phyloP scores from a whole-genome alignment of 108 stramenopile genomes.

The Licmophora abbreviata region DNA sequence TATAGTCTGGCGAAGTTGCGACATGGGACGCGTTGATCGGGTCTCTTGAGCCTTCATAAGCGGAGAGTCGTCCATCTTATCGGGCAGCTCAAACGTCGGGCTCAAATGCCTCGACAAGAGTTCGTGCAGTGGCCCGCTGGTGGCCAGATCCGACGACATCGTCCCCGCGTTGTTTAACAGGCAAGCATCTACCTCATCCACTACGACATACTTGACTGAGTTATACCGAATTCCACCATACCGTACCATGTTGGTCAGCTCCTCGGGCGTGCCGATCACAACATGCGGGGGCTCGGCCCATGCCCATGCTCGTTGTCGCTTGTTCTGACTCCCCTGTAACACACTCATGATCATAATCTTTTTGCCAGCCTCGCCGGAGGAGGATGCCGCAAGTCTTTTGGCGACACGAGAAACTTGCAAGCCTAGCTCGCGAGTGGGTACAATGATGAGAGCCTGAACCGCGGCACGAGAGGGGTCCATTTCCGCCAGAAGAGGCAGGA shows the following conservation, averaged over 20 bases:
- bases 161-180: conserved; percentile 41
- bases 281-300: conserved; percentile 89
- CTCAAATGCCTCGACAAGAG: conserved; percentile 72
- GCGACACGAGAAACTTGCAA: conserved; percentile 81
- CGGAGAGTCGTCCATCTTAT: background rate
- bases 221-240: conserved; percentile 67
- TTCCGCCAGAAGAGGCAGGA: conserved; percentile 50
- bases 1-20: conserved; percentile 68
- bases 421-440: conserved; percentile 93
- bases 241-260: conserved; percentile 66
- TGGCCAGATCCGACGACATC: conserved; percentile 7
- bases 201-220: conserved; percentile 73
- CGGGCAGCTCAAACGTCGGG: conserved; percentile 61
- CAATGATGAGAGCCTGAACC: conserved; percentile 78
- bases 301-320: conserved; percentile 86
- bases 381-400: conserved; percentile 37
- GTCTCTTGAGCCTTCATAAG: background rate
- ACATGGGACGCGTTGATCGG: conserved; percentile 7
- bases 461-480: conserved; percentile 40
- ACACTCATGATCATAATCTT: conserved; percentile 87
- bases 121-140: conserved; percentile 37
- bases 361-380: conserved; percentile 2
- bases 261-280: conserved; percentile 81
- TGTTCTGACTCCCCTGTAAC: conserved; percentile 79
- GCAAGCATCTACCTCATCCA: conserved; percentile 93